phyloP scores from a whole-genome alignment of 164 flowering plant species.

The Warburgia ugandensis region DNA sequence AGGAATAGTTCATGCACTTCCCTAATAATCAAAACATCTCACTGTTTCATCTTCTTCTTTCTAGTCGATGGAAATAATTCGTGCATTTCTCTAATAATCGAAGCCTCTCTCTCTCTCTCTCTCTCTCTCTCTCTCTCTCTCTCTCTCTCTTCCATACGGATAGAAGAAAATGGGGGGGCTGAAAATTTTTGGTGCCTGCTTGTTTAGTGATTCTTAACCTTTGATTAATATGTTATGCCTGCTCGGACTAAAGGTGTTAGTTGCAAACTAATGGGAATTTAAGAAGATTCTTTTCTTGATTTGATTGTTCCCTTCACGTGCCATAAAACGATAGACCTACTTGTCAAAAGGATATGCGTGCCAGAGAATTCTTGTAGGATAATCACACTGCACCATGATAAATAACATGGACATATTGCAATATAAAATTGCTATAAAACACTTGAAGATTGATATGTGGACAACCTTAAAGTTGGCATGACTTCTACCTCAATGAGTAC shows the following conservation, averaged over 20 bases:
- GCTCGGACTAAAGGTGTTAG: slow-evolving; percentile 8
- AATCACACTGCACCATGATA: background rate
- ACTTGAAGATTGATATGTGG: background rate
- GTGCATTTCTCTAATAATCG: too few species aligned
- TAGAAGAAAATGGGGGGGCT: too few species aligned
- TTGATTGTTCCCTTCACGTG: slow-evolving; percentile 9
- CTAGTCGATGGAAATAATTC: too few species aligned
- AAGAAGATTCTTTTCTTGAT: slow-evolving; percentile 20
- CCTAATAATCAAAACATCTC: too few species aligned
- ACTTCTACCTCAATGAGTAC: too few species aligned
- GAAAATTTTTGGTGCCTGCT: background rate
- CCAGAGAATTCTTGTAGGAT: background rate
- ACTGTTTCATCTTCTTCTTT: too few species aligned
- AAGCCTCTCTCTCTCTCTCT: too few species aligned
- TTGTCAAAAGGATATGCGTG: background rate
- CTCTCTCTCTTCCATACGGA: too few species aligned
- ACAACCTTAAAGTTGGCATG: background rate
- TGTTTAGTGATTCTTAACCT: background rate
- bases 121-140: too few species aligned
- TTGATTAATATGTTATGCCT: background rate
- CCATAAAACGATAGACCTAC: background rate
- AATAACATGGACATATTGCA: slow-evolving; percentile 3
- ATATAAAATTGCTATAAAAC: background rate
- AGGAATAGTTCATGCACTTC: too few species aligned
- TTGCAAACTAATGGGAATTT: slow-evolving; percentile 36